Conservation (phyloP, 78 protist species). For the Capsaspora owczarzaki region DNA sequence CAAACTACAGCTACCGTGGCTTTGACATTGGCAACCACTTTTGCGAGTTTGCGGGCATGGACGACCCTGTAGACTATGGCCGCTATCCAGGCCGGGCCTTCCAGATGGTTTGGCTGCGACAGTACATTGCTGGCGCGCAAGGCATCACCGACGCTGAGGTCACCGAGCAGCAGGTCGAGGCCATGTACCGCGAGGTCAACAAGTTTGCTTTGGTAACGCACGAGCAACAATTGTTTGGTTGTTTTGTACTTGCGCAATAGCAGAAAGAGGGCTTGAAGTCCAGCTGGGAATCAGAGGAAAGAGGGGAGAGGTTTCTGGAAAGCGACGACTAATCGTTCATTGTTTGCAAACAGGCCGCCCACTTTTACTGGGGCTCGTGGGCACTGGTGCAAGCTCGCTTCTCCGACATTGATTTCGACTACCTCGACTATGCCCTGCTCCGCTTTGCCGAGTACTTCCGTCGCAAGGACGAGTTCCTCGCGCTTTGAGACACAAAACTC, state of each 20-base stretch:
- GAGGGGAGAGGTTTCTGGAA: too few species aligned
- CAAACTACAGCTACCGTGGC: constrained; percentile 28
- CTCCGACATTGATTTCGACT: constrained; percentile 13
- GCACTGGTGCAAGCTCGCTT: constrained; percentile 15
- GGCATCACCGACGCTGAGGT: neutral
- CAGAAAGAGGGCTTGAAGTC: too few species aligned
- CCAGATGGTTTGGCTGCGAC: constrained; percentile 11
- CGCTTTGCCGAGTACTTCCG: constrained; percentile 7
- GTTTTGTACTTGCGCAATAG: neutral
- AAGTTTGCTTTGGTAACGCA: neutral
- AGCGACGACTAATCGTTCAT: too few species aligned
- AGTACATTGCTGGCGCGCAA: constrained; percentile 2
- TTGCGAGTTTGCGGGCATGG: constrained; percentile 37
- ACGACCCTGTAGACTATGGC: constrained; percentile 28
- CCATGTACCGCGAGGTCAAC: constrained; percentile 20
- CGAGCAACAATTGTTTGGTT: neutral
- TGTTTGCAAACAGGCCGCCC: constrained; percentile 18
- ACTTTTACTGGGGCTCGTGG: constrained; percentile 30
- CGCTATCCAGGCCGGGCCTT: neutral
- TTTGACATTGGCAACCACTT: constrained; percentile 39
- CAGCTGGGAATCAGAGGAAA: too few species aligned
- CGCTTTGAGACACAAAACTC: neutral
- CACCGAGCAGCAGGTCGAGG: neutral
- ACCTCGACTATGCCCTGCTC: constrained; percentile 2
- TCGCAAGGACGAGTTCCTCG: neutral